Evolutionary conservation across 2,329 filamentous ascomycete genomes (phyloP), one percentile per base, ranked within the genome.

Genomic region (Albophoma yamanashiensis): DNA sequence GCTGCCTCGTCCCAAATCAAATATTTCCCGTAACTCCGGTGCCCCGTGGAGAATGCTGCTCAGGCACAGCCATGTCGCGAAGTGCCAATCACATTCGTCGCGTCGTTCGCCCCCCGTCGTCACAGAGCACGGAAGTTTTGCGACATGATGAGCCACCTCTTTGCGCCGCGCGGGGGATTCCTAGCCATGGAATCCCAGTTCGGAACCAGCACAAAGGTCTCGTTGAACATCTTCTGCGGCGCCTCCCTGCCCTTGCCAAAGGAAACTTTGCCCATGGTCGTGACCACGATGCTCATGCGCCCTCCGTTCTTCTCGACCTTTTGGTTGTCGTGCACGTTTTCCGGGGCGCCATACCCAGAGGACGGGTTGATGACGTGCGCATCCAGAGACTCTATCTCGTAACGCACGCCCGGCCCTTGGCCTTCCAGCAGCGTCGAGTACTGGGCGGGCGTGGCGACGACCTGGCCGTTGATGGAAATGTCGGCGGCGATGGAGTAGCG

Each of bases 401-500:
- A 94, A 65, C 79, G 74, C 20, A 86, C 75, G 75, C 76, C 66
- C 65, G 74, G 53, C 77, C 84, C 74, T 61, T 91, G 84, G 7
- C 81, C 81, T 60, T 86, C 80, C 64, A 92, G 89, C 36, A 91
- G 81, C 22, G 80, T 79, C 66, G 88, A 84, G 67, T 92, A 87
- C 53, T 86, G 85, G 57, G 78, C 75, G 0, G 86, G 87, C 60
- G 84, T 80, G 40, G 81, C 73, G 43, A 90, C 76, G 2, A 83
- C 74, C 56, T 86, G 85, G 67, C 92, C 91, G 75, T 96, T 96
- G 79, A 92, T 87, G 67, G 85, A 83, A 67, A 96, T 92, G 70
- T 86, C 84, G 58, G 89, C 80, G 40, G 79, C 77, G n/a, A 81
- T 75, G 15, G 71, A 69, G 63, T 84, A 82, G 62, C 79, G 76